phyloP scores from a whole-genome alignment of 345 rosid genomes.

The Firmiana major region DNA sequence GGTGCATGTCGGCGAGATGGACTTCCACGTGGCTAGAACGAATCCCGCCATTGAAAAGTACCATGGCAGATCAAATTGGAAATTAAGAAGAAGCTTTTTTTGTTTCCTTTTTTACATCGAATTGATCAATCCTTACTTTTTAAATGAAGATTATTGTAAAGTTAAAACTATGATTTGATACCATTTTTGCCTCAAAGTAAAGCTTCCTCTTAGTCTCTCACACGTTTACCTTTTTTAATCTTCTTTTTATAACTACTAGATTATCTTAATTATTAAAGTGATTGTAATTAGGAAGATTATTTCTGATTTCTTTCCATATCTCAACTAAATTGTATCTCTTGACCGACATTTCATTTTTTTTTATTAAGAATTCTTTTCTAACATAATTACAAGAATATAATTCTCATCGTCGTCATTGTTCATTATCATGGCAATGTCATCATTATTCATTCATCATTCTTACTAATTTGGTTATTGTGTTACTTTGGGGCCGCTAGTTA shows the following conservation, averaged over 20 bases:
- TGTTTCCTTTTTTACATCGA: neutral
- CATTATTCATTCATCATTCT: neutral
- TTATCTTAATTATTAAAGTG: neutral
- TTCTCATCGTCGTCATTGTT: neutral
- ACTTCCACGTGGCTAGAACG: conserved; percentile 23
- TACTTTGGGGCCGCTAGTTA: neutral
- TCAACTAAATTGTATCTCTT: neutral
- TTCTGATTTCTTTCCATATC: neutral
- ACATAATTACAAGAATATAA: neutral
- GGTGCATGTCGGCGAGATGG: conserved; percentile 31
- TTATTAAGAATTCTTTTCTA: neutral
- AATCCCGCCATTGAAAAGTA: neutral
- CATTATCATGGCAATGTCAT: neutral
- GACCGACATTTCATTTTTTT: neutral
- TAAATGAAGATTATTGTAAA: neutral
- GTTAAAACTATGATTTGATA: neutral
- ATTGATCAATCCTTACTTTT: neutral
- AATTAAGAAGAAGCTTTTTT: neutral
- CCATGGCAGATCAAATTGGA: neutral
- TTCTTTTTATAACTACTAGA: neutral
- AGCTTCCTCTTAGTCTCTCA: neutral
- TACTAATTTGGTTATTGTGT: neutral
- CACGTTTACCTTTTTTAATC: neutral
- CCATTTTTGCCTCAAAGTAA: neutral
- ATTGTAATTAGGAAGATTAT: neutral